These are phyloP conservation scores for Aspergillus carbonarius DNA, from an alignment of 2,329 filamentous ascomycete species.

Conservation along the genomic window DNA sequence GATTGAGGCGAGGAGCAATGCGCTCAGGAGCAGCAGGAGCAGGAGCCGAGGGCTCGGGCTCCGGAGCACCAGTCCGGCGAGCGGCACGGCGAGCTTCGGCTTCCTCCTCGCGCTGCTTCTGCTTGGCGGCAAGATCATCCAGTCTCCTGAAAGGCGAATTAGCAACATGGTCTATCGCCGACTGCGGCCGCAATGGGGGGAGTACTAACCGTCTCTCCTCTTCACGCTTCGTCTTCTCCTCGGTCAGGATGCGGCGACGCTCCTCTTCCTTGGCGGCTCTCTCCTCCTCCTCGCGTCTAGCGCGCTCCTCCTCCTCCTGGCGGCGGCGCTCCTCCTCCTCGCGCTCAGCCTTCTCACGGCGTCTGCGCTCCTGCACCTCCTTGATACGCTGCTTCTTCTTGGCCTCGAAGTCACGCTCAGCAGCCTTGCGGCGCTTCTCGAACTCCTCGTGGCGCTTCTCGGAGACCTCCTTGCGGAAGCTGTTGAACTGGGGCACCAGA, in stretches of 20 bases:
- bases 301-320: constrained; percentile 82
- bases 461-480: constrained; percentile 77
- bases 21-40: constrained; percentile 52
- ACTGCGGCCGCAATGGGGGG: neutral
- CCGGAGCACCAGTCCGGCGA: constrained; percentile 56
- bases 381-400: constrained; percentile 85
- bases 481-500: constrained; percentile 79
- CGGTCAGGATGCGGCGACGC: constrained; percentile 68
- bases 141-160: constrained; percentile 52
- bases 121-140: constrained; percentile 62
- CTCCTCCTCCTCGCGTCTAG: constrained; percentile 80
- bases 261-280: constrained; percentile 76
- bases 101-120: constrained; percentile 83
- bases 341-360: constrained; percentile 77
- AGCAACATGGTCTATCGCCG: constrained; percentile 23
- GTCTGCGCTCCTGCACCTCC: constrained; percentile 79
- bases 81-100: constrained; percentile 72
- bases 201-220: constrained; percentile 57
- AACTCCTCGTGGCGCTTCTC: constrained; percentile 92
- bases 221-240: constrained; percentile 65
- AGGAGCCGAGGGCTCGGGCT: constrained; percentile 34
- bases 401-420: constrained; percentile 88
- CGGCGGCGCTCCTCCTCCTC: constrained; percentile 79
- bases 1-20: constrained; percentile 55
- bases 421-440: constrained; percentile 86